Conservation (phyloP, 2,329 filamentous ascomycete genomes). For the Colletotrichum truncatum region DNA sequence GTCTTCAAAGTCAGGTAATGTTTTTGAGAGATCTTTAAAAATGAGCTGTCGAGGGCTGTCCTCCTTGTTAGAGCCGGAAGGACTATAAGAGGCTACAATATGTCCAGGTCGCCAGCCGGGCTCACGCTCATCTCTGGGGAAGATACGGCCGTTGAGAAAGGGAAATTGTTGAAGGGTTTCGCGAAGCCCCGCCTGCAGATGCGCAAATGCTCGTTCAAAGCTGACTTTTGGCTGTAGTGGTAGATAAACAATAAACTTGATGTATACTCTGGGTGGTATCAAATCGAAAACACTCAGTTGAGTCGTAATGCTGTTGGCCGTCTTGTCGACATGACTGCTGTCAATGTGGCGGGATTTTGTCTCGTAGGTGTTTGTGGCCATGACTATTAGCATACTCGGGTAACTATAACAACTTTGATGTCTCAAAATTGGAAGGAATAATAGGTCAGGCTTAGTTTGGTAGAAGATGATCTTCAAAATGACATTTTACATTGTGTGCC, state of each 20-base stretch:
- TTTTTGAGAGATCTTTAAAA: slow-evolving; percentile 38
- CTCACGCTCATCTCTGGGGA: slow-evolving; percentile 38
- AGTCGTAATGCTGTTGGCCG: neutral
- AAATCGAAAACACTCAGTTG: slow-evolving; percentile 9
- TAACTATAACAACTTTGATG: too few relatives aligned
- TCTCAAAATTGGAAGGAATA: too few relatives aligned
- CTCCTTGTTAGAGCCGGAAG: neutral
- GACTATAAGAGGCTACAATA: slow-evolving; percentile 30
- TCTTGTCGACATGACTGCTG: neutral
- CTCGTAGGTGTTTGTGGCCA: slow-evolving; percentile 5
- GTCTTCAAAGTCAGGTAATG: slow-evolving; percentile 35
- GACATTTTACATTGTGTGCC: too few relatives aligned
- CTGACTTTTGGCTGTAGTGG: slow-evolving; percentile 36
- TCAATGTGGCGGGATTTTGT: neutral
- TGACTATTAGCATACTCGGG: too few relatives aligned
- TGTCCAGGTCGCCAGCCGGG: slow-evolving; percentile 40
- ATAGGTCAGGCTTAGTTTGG: too few relatives aligned
- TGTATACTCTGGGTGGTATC: slow-evolving; percentile 12
- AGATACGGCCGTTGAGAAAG: slow-evolving; percentile 46
- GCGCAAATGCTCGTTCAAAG: slow-evolving; percentile 40
- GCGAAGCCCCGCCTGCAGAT: slow-evolving; percentile 43
- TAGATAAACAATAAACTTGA: slow-evolving; percentile 40
- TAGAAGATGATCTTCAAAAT: too few relatives aligned
- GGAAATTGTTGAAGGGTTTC: slow-evolving; percentile 46
- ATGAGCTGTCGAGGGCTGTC: slow-evolving; percentile 24